phyloP scores from a whole-genome alignment of 306 rosid species.

The Carpinus fangiana region DNA sequence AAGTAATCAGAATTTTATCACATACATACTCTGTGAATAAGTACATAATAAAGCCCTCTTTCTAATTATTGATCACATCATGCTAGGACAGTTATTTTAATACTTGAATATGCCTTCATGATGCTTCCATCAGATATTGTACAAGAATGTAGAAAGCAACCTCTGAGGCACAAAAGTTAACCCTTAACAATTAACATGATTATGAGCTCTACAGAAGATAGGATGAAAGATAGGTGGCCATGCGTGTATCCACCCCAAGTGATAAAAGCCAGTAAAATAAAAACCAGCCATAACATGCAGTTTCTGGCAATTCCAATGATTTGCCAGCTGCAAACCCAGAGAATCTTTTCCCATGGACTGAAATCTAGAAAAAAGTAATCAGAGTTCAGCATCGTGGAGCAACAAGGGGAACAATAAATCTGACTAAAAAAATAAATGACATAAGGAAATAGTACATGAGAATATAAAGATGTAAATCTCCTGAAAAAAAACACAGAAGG shows the following conservation, averaged over 20 bases:
- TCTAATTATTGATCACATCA: neutral
- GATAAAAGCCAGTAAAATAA: neutral
- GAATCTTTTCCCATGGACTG: no score
- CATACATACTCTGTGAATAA: neutral
- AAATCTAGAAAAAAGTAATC: slow-evolving; percentile 19
- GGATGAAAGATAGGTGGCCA: neutral
- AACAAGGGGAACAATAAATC: slow-evolving; percentile 4
- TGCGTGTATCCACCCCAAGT: neutral
- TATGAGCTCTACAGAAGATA: neutral
- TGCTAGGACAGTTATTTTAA: neutral
- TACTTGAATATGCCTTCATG: neutral
- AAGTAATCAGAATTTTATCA: no score
- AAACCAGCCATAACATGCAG: slow-evolving; percentile 19
- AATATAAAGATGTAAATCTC: slow-evolving; percentile 24
- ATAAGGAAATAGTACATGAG: slow-evolving; percentile 23
- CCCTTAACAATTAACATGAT: neutral
- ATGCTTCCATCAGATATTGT: neutral
- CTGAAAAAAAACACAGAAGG: slow-evolving; percentile 27
- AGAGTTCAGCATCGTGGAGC: slow-evolving; percentile 20
- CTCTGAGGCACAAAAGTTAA: neutral
- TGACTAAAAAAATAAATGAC: slow-evolving; percentile 18
- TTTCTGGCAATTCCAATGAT: slow-evolving; percentile 26
- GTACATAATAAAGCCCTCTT: neutral
- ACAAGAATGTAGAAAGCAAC: neutral
- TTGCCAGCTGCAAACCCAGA: slow-evolving; percentile 7